phyloP scores from a whole-genome alignment of 768 basidiomycete genomes.

The Leucosporidium yakuticum region DNA sequence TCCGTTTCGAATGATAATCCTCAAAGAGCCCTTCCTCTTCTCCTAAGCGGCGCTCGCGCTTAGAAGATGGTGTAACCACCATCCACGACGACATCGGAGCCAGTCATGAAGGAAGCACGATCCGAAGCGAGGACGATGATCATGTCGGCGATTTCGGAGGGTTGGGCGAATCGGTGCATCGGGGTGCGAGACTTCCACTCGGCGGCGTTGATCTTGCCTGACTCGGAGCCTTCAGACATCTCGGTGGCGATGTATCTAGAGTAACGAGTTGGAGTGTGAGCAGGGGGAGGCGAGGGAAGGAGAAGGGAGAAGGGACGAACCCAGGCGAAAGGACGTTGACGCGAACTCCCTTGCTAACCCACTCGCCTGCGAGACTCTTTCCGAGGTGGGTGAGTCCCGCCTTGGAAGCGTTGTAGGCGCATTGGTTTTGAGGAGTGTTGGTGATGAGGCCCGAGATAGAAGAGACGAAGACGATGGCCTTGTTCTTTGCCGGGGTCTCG shows the following conservation, averaged over 20 bases:
- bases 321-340: slow-evolving; percentile 42
- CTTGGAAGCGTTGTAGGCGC: slow-evolving; percentile 42
- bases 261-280: not conserved
- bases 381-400: slow-evolving; percentile 40
- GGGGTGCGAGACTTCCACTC: slow-evolving; percentile 42
- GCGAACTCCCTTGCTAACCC: slow-evolving; percentile 41
- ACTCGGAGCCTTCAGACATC: slow-evolving; percentile 38
- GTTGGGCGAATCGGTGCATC: slow-evolving; percentile 38
- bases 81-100: slow-evolving; percentile 41
- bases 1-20: too few species aligned
- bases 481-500: slow-evolving; percentile 28
- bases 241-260: slow-evolving; percentile 42
- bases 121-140: slow-evolving; percentile 39
- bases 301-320: slow-evolving; percentile 9
- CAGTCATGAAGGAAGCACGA: slow-evolving; percentile 41
- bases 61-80: slow-evolving; percentile 38
- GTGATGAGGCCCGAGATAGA: slow-evolving; percentile 41
- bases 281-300: not conserved
- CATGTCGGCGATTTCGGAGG: slow-evolving; percentile 40
- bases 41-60: not conserved
- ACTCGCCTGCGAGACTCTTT: slow-evolving; percentile 42
- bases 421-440: slow-evolving; percentile 43
- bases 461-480: slow-evolving; percentile 42
- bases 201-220: slow-evolving; percentile 29
- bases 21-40: too few species aligned